phyloP scores from a whole-genome alignment of 2,329 filamentous ascomycete genomes.

The Rhytidhysteron rufulum region DNA sequence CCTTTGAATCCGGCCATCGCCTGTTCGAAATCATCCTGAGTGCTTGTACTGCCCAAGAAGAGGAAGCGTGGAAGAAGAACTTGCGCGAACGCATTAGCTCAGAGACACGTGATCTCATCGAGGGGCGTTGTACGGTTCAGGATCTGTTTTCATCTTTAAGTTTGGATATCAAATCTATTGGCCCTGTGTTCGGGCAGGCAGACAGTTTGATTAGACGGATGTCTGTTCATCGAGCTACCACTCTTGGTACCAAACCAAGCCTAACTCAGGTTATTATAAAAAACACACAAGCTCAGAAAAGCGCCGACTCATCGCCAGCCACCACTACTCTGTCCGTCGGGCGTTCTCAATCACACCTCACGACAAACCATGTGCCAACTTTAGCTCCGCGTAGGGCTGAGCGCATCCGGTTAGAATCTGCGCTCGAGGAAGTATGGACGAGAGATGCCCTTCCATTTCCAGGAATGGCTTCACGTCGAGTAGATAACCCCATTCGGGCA shows the following conservation, averaged over 20 bases:
- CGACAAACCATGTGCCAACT: slow-evolving; percentile 63
- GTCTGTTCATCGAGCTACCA: slow-evolving; percentile 76
- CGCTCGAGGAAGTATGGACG: slow-evolving; percentile 79
- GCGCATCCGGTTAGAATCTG: slow-evolving; percentile 69
- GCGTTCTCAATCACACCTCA: slow-evolving; percentile 75
- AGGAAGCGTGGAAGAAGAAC: slow-evolving; percentile 72
- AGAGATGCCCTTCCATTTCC: slow-evolving; percentile 76
- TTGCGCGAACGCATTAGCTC: slow-evolving; percentile 53
- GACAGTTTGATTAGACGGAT: slow-evolving; percentile 62
- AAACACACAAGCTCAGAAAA: slow-evolving; percentile 70
- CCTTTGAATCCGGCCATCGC: slow-evolving; percentile 73
- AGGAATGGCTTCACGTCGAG: slow-evolving; percentile 66
- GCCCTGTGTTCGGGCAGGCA: slow-evolving; percentile 70
- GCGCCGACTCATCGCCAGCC: slow-evolving; percentile 44
- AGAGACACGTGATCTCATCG: slow-evolving; percentile 49
- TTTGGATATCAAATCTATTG: slow-evolving; percentile 69
- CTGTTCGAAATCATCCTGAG: slow-evolving; percentile 83
- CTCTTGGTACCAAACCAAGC: slow-evolving; percentile 64
- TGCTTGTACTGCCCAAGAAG: slow-evolving; percentile 77
- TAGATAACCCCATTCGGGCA: slow-evolving; percentile 68
- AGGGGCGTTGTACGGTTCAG: slow-evolving; percentile 44
- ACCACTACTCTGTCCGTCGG: slow-evolving; percentile 57
- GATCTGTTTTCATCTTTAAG: slow-evolving; percentile 61
- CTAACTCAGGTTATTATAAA: slow-evolving; percentile 78
- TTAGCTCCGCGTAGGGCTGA: slow-evolving; percentile 72